Percentiles rank a stretch among this genome's conserved stretches.
Evolutionary conservation across 352 stramenopile genomes (phyloP).

Genomic region (Globisporangium iwayamae): DNA sequence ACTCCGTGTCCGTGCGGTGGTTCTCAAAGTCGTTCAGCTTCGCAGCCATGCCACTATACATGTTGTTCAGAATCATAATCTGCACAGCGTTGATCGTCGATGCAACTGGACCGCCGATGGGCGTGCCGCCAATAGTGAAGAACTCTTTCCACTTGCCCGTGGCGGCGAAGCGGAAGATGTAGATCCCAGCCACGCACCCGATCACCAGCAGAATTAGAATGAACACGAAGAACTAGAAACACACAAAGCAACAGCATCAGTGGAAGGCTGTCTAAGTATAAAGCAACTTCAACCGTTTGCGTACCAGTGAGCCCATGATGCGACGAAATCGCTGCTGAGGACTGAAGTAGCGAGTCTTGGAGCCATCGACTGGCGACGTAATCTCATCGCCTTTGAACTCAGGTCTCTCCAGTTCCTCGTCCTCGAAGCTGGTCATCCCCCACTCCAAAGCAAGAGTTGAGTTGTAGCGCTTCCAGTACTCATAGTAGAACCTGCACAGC

Average conservation of each 20-base stretch:
- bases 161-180: conserved; percentile 64
- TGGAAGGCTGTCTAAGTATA: not conserved
- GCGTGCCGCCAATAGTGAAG: conserved; percentile 48
- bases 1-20: conserved; percentile 96
- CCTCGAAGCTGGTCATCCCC: conserved; percentile 71
- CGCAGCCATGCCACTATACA: conserved; percentile 60
- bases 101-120: conserved; percentile 46
- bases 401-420: conserved; percentile 63
- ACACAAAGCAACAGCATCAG: not conserved
- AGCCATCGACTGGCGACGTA: conserved; percentile 66
- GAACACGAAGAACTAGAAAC: conserved; percentile 57
- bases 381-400: conserved; percentile 76
- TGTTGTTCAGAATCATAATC: conserved; percentile 78
- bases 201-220: conserved; percentile 71
- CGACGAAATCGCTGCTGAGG: conserved; percentile 55
- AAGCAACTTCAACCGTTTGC: not conserved
- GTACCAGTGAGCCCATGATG: conserved; percentile 65
- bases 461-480: conserved; percentile 84
- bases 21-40: conserved; percentile 91
- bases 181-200: conserved; percentile 64
- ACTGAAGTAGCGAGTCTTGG: conserved; percentile 75
- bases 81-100: conserved; percentile 79
- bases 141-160: conserved; percentile 51
- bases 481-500: conserved; percentile 59
- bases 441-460: conserved; percentile 64